Conservation (phyloP, 2,329 filamentous ascomycete genomes). For the Aspergillus sp. region DNA sequence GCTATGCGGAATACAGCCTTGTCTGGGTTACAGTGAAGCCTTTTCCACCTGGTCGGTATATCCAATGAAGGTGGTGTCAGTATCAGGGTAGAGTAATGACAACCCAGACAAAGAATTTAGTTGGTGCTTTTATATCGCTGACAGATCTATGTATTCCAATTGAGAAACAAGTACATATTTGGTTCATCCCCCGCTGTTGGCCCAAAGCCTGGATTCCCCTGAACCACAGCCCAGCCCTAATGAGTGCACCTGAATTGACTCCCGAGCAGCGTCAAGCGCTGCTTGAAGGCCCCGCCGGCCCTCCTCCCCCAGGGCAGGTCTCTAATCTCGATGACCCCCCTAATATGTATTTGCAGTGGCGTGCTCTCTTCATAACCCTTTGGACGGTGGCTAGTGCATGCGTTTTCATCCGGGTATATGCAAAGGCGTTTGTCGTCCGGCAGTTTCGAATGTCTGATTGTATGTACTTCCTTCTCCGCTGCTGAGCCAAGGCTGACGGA, state of each 20-base stretch:
- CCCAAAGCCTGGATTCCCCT: too few relatives aligned
- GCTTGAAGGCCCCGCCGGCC: neutral
- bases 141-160: too few relatives aligned
- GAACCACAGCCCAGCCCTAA: neutral
- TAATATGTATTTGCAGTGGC: neutral
- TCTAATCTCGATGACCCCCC: constrained; percentile 2
- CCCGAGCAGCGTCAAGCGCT: neutral
- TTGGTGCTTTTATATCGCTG: too few relatives aligned
- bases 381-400: neutral
- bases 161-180: too few relatives aligned
- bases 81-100: too few relatives aligned
- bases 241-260: neutral
- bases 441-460: constrained; percentile 3
- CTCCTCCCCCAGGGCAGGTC: constrained; percentile 2
- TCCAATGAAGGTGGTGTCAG: too few relatives aligned
- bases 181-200: too few relatives aligned
- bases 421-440: constrained; percentile 3
- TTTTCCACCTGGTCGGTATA: too few relatives aligned
- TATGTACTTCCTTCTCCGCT: neutral
- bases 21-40: too few relatives aligned
- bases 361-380: neutral
- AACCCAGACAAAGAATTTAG: too few relatives aligned
- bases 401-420: constrained; percentile 3
- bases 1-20: too few relatives aligned
- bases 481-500: neutral